A percentile compares a stretch with the other conserved stretches of the same genome.
Evolutionary conservation across 1,284 basidiomycete genomes (phyloP).

Genomic region (Trametes sp.): DNA sequence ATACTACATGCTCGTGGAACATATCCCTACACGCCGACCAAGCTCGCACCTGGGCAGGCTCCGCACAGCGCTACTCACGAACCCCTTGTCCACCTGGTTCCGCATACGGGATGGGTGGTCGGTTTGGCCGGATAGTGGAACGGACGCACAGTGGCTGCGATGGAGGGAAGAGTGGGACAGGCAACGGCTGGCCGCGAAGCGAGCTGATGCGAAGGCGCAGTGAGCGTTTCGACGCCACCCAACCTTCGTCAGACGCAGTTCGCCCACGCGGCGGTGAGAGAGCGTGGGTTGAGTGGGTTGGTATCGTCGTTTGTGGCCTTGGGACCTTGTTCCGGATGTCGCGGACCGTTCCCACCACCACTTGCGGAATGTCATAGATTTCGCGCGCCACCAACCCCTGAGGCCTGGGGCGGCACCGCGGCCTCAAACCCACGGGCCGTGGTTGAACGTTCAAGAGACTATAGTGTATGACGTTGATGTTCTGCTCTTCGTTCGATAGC

Average conservation of each 20-base stretch:
- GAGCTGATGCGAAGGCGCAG: conserved; percentile 8
- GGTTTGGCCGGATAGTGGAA: conserved; percentile 76
- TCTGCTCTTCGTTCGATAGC: too few species aligned
- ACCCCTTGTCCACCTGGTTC: conserved; percentile 70
- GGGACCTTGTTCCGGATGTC: background rate
- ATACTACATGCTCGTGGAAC: conserved; percentile 68
- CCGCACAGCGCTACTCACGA: conserved; percentile 59
- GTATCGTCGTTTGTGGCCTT: background rate
- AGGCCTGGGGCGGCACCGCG: too few species aligned
- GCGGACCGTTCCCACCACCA: background rate
- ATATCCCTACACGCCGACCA: conserved; percentile 63
- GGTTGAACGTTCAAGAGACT: too few species aligned
- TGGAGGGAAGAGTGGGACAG: conserved; percentile 63
- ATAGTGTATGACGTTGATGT: too few species aligned
- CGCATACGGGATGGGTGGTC: conserved; percentile 83
- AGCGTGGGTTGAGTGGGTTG: background rate
- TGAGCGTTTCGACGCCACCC: conserved; percentile 4
- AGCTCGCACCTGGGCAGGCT: conserved; percentile 57
- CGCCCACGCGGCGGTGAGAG: background rate
- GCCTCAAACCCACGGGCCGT: background rate
- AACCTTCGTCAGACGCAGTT: background rate
- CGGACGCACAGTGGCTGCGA: conserved; percentile 66
- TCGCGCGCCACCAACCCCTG: background rate
- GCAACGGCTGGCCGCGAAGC: conserved; percentile 12
- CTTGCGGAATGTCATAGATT: background rate